Conservation (phyloP, 345 rosid genomes). For the Gossypium rotundifolium region DNA sequence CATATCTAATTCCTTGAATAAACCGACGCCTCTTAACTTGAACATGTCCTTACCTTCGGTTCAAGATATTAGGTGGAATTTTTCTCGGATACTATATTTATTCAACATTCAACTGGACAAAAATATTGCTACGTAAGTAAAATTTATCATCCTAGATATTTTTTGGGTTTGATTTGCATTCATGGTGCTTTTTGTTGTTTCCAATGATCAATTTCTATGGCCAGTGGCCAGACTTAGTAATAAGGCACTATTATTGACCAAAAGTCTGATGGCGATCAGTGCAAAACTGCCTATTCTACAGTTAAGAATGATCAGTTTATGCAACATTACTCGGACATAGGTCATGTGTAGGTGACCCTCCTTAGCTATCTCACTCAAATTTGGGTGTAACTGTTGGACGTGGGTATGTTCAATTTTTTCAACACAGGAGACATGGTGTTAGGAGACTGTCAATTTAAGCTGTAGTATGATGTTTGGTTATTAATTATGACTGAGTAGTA, state of each 20-base stretch:
- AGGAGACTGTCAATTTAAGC: not conserved
- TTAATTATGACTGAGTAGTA: not conserved
- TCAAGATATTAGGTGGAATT: slow-evolving; percentile 62
- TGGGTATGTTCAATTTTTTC: not conserved
- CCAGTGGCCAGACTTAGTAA: not conserved
- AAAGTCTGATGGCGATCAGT: not conserved
- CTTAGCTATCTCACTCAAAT: not conserved
- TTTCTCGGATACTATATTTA: slow-evolving; percentile 62
- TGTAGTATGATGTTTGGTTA: not conserved
- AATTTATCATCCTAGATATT: slow-evolving; percentile 8
- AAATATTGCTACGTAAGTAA: slow-evolving; percentile 86
- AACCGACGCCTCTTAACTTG: slow-evolving; percentile 72
- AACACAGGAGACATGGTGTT: not conserved
- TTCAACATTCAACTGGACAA: slow-evolving; percentile 86
- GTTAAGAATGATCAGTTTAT: not conserved
- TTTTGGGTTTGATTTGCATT: not conserved
- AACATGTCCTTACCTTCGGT: slow-evolving; percentile 69
- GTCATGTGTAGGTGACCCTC: not conserved
- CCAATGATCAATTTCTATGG: not conserved
- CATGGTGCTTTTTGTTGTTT: slow-evolving; percentile 1
- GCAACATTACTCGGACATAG: not conserved
- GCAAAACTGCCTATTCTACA: not conserved
- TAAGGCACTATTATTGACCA: not conserved
- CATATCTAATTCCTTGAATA: slow-evolving; percentile 67
- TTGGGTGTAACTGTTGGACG: not conserved